A percentile compares a stretch with the other conserved stretches of the same genome.
Conservation (phyloP, 441 rosid genomes). For the Bocquillonia castaneifolia region DNA sequence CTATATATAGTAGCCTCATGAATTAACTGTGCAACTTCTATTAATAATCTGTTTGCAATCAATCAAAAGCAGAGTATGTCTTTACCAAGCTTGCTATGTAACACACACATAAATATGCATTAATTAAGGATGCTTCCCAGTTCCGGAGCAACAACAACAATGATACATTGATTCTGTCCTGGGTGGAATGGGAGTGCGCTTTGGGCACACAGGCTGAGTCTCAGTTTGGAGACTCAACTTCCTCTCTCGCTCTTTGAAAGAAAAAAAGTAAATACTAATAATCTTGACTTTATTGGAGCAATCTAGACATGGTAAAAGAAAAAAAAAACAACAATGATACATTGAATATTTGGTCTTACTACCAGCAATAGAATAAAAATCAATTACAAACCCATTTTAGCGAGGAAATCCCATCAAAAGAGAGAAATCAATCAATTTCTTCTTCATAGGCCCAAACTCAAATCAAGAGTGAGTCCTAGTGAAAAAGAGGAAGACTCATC, state of each 20-base stretch:
- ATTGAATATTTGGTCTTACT: too few relatives aligned
- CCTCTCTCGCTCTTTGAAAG: too few relatives aligned
- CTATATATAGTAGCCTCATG: too few relatives aligned
- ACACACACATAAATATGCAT: background rate
- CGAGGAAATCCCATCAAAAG: background rate
- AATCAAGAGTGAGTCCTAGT: constrained; percentile 52
- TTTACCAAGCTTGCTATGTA: too few relatives aligned
- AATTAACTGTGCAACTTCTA: too few relatives aligned
- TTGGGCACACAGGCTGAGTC: too few relatives aligned
- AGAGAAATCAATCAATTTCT: background rate
- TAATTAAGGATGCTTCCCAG: background rate
- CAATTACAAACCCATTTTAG: background rate
- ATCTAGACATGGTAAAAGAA: too few relatives aligned
- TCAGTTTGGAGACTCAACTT: too few relatives aligned
- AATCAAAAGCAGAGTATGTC: background rate
- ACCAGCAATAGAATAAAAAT: background rate
- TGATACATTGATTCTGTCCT: background rate
- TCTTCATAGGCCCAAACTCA: constrained; percentile 61
- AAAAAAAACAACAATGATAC: background rate
- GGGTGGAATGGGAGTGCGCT: too few relatives aligned
- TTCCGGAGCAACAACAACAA: background rate
- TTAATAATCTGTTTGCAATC: too few relatives aligned
- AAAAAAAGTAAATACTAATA: too few relatives aligned
- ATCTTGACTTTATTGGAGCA: too few relatives aligned
- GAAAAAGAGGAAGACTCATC: constrained; percentile 35